Base-by-base conservation (phyloP, 2,329 filamentous ascomycete species). In the Fusarium armeniacum region DNA sequence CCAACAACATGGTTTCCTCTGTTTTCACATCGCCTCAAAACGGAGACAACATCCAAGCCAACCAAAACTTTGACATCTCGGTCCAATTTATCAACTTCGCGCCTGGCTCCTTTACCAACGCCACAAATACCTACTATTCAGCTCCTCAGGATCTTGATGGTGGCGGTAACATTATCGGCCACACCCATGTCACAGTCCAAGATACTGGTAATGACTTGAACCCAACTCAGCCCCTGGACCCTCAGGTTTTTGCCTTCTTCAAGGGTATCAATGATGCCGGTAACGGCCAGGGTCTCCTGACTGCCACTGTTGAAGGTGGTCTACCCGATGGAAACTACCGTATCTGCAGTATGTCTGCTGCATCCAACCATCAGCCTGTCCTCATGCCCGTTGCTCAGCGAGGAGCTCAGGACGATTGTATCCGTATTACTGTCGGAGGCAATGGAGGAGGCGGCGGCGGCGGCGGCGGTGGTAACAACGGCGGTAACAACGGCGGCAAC, bases 301-400 rank as follows among this genome's bases (percentile, higher is more conserved):
- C 81, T 15, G 85, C 88, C 40, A 78, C 76, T 3, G 88, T 91
- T 26, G 79, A 81, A 2, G 86, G 84, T 59, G 89, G 88, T 73
- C 85, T 91, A 4, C 87, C 87, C 5, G 81, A 83, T 5, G 88
- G 89, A 36, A 88, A 86, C 81, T 91, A 90, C 80, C 87, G 89
- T 72, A 79, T 89, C 65, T 91, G 89, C 83, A 87, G 85, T 73
- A 89, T 91, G 86, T 83, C 84, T 30, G 80, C 84, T 64, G 80
- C 89, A n/a, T 81, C 87, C 71, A 91, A 91, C 82, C 89, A 91
- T 75, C 88, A 90, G 80, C 87, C 87, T 59, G 87, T 90, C 12
- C 75, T 89, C 57, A 90, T 90, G 88, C 87, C 88, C 53, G 85
- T 91, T 55, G 89, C 89, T 58, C 89, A 90, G 80, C 86, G 89